Percentiles rank a stretch among this genome's conserved stretches.
These are phyloP conservation scores for Lecanosticta acicola DNA, from an alignment of 2,329 filamentous ascomycete species.

Conservation along the genomic window DNA sequence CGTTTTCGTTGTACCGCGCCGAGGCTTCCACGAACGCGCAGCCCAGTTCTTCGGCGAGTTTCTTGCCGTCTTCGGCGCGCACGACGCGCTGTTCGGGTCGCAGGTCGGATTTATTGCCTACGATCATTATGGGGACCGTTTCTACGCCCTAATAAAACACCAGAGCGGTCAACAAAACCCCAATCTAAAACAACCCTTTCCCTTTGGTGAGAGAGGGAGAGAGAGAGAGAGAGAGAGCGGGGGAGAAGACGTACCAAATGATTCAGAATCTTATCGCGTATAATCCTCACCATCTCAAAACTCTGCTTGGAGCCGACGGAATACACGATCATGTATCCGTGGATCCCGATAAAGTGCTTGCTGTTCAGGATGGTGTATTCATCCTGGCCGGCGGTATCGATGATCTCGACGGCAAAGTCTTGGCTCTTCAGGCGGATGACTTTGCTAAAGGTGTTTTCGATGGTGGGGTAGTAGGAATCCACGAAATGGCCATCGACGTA, in stretches of 20 bases:
- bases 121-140: constrained; percentile 85
- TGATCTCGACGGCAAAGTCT: constrained; percentile 93
- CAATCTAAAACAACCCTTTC: too few species aligned
- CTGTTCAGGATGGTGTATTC: constrained; percentile 98
- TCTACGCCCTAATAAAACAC: constrained; percentile 65
- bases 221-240: neutral
- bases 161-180: neutral
- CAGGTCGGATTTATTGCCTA: constrained; percentile 95
- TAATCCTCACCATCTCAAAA: constrained; percentile 95
- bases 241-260: constrained; percentile 63
- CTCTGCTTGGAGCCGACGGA: constrained; percentile 91
- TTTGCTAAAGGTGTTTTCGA: constrained; percentile 98
- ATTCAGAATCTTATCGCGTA: constrained; percentile 94
- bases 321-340: constrained; percentile 98
- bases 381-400: constrained; percentile 94
- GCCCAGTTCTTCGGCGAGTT: constrained; percentile 76
- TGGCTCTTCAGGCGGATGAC: constrained; percentile 88
- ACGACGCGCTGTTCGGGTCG: constrained; percentile 91
- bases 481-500: constrained; percentile 98
- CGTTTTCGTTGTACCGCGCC: constrained; percentile 90
- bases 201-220: too few species aligned
- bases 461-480: constrained; percentile 97
- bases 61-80: constrained; percentile 74
- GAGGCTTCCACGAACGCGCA: constrained; percentile 95
- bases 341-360: constrained; percentile 98